Evolutionary conservation across 2,329 filamentous ascomycete species (phyloP).

Genomic region (Pseudocercospora crystallina): DNA sequence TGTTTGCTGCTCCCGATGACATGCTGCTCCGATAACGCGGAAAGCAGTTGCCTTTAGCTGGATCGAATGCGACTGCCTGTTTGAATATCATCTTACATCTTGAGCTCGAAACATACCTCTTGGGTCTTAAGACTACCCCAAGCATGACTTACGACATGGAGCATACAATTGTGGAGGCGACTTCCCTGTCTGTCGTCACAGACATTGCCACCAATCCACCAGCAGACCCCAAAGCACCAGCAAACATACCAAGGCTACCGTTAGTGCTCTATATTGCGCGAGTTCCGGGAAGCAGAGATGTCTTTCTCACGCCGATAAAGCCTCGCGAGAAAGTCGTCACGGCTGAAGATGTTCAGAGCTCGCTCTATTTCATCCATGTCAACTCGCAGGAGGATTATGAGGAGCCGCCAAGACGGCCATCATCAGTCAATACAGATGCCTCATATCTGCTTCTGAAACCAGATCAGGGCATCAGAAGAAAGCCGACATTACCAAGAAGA

Average conservation of each 20-base stretch:
- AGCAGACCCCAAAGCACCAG: conserved; percentile 75
- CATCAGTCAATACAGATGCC: conserved; percentile 25
- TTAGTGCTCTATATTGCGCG: conserved; percentile 87
- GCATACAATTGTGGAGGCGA: conserved; percentile 65
- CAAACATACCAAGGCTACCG: conserved; percentile 66
- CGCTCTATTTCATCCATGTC: conserved; percentile 88
- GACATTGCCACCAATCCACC: conserved; percentile 82
- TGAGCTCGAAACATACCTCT: background rate
- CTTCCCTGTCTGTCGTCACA: conserved; percentile 77
- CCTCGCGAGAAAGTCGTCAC: conserved; percentile 87
- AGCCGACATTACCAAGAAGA: conserved; percentile 21
- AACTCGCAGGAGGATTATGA: conserved; percentile 59
- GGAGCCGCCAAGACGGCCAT: conserved; percentile 31
- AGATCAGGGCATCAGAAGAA: conserved; percentile 18
- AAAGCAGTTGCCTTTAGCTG: conserved; percentile 4
- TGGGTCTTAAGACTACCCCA: background rate
- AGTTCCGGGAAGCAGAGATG: conserved; percentile 87
- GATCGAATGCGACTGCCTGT: conserved; percentile 10
- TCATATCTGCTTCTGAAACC: conserved; percentile 19
- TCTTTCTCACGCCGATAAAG: conserved; percentile 88
- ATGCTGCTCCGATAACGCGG: conserved; percentile 2
- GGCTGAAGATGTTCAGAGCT: conserved; percentile 79
- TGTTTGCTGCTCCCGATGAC: background rate
- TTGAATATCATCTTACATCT: no score
- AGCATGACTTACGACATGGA: conserved; percentile 30